Base-by-base conservation (phyloP, 257 asterid genomes). In the Ophiorrhiza pumila region DNA sequence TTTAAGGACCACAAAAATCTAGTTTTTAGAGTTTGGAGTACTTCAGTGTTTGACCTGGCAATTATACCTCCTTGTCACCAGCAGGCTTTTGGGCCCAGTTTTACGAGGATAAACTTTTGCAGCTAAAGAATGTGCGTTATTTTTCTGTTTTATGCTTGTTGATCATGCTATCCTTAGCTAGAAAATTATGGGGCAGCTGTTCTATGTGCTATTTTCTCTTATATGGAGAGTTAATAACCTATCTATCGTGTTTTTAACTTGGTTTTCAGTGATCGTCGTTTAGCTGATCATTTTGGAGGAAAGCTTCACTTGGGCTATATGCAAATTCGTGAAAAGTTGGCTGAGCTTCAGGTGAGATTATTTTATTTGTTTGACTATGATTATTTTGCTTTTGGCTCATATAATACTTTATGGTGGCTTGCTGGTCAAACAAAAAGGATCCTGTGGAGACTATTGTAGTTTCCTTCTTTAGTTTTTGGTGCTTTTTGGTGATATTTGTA, bases 81-180 rank as follows among this genome's bases (percentile, higher is more conserved):
- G 95, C 98, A 90, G 96, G 96, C 97, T 90, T 87, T 88, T 90
- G 96, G 96, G 94, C 96, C 93, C 94, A 90, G 95, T 92, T 90
- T 90, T 90, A 87, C 96, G 96, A 81, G 96, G 98, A 89, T 90
- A 87, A 71, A 86, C 97, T 92, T 88, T 83, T 90, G 95, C 97
- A 80, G 97, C 98, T 87, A 88, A 88, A 88, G 90, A 92, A 92
- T 92, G 98, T 92, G 98, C 97, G 97, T 92, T 86, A 83, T 88
- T 86, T 65, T 90, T 84, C 83, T 88, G 90, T 81, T 90, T 86
- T 81, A 74, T 85, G 81, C 59, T 73, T 84, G 88, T 86, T 69
- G 82, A 82, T 89, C 90, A 75, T 88, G 95, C 83, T 79, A 77
- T 81, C 78, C 78, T 74, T 79, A 77, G 87, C 84, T 83, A 76